Evolutionary conservation across 2,329 filamentous ascomycete species (phyloP), one percentile per base, ranked within the genome.

Genomic region (Penicillium italicum): DNA sequence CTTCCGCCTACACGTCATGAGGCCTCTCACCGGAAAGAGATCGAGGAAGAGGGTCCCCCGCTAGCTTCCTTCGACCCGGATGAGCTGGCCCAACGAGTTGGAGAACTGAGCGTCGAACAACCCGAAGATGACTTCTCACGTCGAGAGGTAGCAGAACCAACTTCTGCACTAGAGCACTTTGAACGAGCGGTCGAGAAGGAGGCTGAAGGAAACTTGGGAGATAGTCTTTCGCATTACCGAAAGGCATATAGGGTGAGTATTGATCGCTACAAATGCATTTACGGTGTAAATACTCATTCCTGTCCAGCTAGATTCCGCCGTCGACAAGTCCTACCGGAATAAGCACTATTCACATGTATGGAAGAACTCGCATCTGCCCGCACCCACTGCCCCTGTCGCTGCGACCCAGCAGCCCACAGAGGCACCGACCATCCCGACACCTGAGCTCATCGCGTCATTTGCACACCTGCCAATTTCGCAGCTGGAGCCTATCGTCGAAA

Each of bases 131-230:
- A 64, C 5, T 77, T 77, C 16, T 58, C 56, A 43, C 68, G 67
- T 18, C 60, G 62, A 8, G 65, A 59, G 38, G 53, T 57, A 46
- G 67, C 63, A 22, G 82, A 88, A 63, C 89, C 89, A 5, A 78
- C 79, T 22, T 89, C 92, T 11, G 94, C 94, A 0, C 76, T 99
- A 16, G 94, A 97, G 65, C 90, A 96, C 72, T 97, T 94, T 67
- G 94, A 97, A 71, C 85, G 84, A 69, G 94, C 93, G 4, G 92
- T 96, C 53, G 89, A 95, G 74, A 91, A 87, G 72, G 94, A 99
- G 75, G 83, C 82, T 0, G 84, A 89, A 65, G 94, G 94, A 0
- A 94, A 85, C 60, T 79, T 97, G 48, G 91, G 92, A 5, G 93
- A 97, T 60, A 97, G 93, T 69, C 72, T 99, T 53, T 85, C 83